Evolutionary conservation across 1,139 yeast genomes (phyloP).

Genomic region (Taphrina populina): DNA sequence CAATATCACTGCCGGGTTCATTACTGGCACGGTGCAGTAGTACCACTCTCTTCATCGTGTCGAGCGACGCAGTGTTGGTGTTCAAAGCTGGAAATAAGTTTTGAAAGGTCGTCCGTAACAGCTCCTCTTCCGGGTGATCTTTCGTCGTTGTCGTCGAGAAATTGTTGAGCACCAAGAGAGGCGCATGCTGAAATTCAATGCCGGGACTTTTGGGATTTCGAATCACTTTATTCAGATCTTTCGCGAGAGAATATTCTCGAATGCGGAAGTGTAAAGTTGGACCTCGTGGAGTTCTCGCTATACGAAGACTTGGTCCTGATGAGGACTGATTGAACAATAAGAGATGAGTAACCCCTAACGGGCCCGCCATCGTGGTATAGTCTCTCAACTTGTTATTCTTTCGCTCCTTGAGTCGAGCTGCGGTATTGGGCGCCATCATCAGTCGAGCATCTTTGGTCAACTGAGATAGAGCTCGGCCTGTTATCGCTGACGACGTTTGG

Average conservation of each 20-base stretch:
- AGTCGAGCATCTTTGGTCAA: constrained; percentile 82
- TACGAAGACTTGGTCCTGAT: constrained; percentile 74
- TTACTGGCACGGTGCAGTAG: constrained; percentile 65
- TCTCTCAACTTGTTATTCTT: constrained; percentile 84
- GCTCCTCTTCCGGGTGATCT: constrained; percentile 54
- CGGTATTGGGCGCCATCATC: constrained; percentile 96
- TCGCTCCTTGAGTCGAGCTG: constrained; percentile 80
- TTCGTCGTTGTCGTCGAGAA: constrained; percentile 37
- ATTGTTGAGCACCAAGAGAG: constrained; percentile 64
- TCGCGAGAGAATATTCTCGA: constrained; percentile 71
- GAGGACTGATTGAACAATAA: constrained; percentile 80
- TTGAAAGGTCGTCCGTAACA: constrained; percentile 86
- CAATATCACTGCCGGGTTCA: constrained; percentile 67
- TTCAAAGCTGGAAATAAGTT: constrained; percentile 93
- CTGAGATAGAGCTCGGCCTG: constrained; percentile 77
- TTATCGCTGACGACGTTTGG: constrained; percentile 74
- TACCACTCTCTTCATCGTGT: constrained; percentile 76
- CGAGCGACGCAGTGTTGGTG: constrained; percentile 71
- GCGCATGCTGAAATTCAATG: constrained; percentile 70
- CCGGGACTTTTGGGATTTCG: constrained; percentile 68
- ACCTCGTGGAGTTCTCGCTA: constrained; percentile 88
- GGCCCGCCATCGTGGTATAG: constrained; percentile 95
- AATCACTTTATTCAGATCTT: constrained; percentile 71
- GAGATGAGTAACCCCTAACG: constrained; percentile 85
- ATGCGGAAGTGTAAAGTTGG: constrained; percentile 87